Percentiles rank a stretch among this genome's conserved stretches.
These are phyloP conservation scores for Coprinopsis strossmayeri DNA, from an alignment of 768 basidiomycete genomes.

Conservation along the genomic window DNA sequence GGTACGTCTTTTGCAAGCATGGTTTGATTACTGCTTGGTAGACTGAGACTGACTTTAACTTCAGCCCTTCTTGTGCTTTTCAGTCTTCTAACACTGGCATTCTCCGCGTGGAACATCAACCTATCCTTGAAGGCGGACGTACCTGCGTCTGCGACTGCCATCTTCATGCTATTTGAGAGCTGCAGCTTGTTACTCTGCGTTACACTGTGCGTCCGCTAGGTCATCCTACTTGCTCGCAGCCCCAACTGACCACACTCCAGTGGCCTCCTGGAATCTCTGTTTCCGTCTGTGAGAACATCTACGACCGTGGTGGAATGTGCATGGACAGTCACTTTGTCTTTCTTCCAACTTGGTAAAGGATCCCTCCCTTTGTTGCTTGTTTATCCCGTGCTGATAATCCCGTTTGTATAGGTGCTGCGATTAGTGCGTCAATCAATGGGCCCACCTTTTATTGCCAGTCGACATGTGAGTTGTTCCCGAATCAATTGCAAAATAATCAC, in stretches of 20 bases:
- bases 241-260: slow-evolving; percentile 15
- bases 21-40: not conserved
- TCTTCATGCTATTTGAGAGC: slow-evolving; percentile 44
- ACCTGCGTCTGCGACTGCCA: slow-evolving; percentile 40
- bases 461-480: slow-evolving; percentile 24
- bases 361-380: too few species aligned
- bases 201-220: slow-evolving; percentile 23
- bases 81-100: slow-evolving; percentile 45
- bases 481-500: slow-evolving; percentile 4
- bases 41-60: slow-evolving; percentile 1
- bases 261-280: slow-evolving; percentile 30
- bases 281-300: slow-evolving; percentile 30
- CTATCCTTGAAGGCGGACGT: slow-evolving; percentile 26
- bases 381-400: too few species aligned
- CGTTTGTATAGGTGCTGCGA: slow-evolving; percentile 51
- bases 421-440: slow-evolving; percentile 39
- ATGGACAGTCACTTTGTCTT: slow-evolving; percentile 45
- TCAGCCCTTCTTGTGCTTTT: slow-evolving; percentile 44
- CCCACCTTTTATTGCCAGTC: slow-evolving; percentile 22
- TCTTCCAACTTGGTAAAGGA: slow-evolving; percentile 52
- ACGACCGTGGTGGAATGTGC: slow-evolving; percentile 45
- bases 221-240: not conserved
- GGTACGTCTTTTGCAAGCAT: slow-evolving; percentile 29
- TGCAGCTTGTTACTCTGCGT: slow-evolving; percentile 29
- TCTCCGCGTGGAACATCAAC: slow-evolving; percentile 53